These are phyloP conservation scores for Podila verticillata DNA, from an alignment of 192 early-diverging fungal genomes.

Conservation along the genomic window DNA sequence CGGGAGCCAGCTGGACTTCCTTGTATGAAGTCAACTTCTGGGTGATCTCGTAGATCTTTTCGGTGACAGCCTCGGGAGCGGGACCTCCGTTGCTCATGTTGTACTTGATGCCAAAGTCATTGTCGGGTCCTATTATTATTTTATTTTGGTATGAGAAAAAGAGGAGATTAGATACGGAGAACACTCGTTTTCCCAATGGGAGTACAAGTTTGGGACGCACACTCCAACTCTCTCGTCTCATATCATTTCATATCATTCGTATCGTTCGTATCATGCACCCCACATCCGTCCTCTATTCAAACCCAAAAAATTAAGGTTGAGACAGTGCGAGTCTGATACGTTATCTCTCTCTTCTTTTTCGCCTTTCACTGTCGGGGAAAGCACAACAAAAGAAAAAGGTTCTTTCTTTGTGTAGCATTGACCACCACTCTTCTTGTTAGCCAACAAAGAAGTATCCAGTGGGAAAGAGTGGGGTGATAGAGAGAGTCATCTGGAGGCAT, in stretches of 20 bases:
- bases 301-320: slow-evolving; percentile 8
- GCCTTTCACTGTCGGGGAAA: neutral
- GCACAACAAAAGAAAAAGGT: neutral
- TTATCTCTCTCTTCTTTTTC: neutral
- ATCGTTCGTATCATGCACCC: too few relatives aligned
- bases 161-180: slow-evolving; percentile 6
- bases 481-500: neutral
- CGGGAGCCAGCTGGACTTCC: slow-evolving; percentile 67
- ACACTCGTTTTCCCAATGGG: neutral
- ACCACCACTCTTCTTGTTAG: slow-evolving; percentile 8
- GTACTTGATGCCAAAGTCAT: slow-evolving; percentile 99
- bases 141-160: neutral
- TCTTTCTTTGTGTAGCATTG: slow-evolving; percentile 29
- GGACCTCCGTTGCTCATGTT: slow-evolving; percentile 97
- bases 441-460: too few relatives aligned
- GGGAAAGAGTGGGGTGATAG: too few relatives aligned
- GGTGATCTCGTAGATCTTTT: slow-evolving; percentile 89
- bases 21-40: slow-evolving; percentile 77
- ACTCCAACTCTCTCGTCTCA: neutral
- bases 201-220: too few relatives aligned
- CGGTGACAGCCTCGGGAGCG: slow-evolving; percentile 94
- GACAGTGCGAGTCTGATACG: neutral
- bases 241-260: too few relatives aligned
- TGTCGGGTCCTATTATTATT: slow-evolving; percentile 72
- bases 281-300: neutral